A percentile compares a stretch with the other conserved stretches of the same genome.
phyloP scores from a whole-genome alignment of 1,284 basidiomycete genomes.

The Irpex sp. region DNA sequence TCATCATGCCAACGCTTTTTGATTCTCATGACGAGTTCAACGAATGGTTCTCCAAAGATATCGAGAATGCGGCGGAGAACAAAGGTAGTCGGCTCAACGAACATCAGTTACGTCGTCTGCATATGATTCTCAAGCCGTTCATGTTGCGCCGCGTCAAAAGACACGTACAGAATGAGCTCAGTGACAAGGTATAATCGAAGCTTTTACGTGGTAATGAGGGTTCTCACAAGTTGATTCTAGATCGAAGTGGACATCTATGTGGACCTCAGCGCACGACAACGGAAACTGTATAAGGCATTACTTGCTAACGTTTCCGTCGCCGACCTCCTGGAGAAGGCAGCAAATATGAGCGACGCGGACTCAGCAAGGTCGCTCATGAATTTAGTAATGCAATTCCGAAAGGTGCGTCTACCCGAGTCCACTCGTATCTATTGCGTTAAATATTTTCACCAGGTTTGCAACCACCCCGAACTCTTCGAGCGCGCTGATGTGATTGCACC shows the following conservation, averaged over 20 bases:
- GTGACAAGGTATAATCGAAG: constrained; percentile 77
- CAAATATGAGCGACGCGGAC: constrained; percentile 85
- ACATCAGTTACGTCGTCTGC: constrained; percentile 90
- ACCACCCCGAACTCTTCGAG: constrained; percentile 98
- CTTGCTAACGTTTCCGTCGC: constrained; percentile 93
- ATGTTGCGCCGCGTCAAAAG: constrained; percentile 98
- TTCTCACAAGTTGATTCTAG: constrained; percentile 36
- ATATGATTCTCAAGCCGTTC: constrained; percentile 99
- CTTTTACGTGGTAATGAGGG: neutral
- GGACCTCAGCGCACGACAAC: constrained; percentile 91
- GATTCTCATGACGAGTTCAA: constrained; percentile 99
- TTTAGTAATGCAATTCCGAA: constrained; percentile 99
- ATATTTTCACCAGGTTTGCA: constrained; percentile 71
- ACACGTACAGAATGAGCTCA: constrained; percentile 99
- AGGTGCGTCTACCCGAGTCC: constrained; percentile 44
- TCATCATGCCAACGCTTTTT: constrained; percentile 99
- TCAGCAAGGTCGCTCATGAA: constrained; percentile 96
- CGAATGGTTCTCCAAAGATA: constrained; percentile 99
- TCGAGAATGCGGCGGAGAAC: constrained; percentile 93
- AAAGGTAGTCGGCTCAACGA: constrained; percentile 92
- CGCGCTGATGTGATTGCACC: constrained; percentile 95
- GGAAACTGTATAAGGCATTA: constrained; percentile 88
- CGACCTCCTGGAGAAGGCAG: constrained; percentile 92
- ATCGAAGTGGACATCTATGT: constrained; percentile 97
- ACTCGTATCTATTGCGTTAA: constrained; percentile 3